Conservation (phyloP, 2,329 filamentous ascomycete genomes). For the Paraphoma sp. region DNA sequence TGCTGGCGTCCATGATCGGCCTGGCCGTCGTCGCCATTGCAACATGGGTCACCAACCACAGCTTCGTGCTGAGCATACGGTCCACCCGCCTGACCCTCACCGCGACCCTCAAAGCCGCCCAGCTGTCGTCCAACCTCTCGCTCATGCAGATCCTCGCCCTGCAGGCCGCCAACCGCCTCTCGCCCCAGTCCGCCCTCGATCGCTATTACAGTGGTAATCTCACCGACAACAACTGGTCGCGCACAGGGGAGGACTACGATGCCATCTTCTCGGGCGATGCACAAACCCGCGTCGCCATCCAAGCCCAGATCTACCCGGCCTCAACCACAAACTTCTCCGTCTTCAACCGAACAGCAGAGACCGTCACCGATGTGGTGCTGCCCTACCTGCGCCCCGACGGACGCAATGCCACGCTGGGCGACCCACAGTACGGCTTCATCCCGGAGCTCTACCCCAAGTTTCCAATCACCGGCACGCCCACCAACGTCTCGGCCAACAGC, state of each 20-base stretch:
- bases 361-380: constrained; percentile 60
- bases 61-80: constrained; percentile 65
- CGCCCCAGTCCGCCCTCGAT: constrained; percentile 60
- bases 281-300: constrained; percentile 61
- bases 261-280: constrained; percentile 71
- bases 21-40: constrained; percentile 82
- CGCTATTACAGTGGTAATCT: constrained; percentile 65
- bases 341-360: constrained; percentile 54
- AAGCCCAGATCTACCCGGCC: constrained; percentile 75
- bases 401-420: constrained; percentile 65
- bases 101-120: constrained; percentile 84
- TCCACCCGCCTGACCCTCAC: constrained; percentile 73
- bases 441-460: constrained; percentile 78
- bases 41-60: constrained; percentile 68
- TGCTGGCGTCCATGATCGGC: constrained; percentile 75
- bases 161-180: constrained; percentile 70
- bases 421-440: constrained; percentile 71
- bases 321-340: constrained; percentile 62
- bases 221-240: constrained; percentile 63
- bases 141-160: constrained; percentile 78
- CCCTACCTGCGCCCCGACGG: constrained; percentile 70
- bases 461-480: constrained; percentile 60
- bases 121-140: constrained; percentile 78
- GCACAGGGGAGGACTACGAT: constrained; percentile 68
- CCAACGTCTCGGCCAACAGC: constrained; percentile 34